Evolutionary conservation across 2,329 filamentous ascomycete genomes (phyloP), one percentile per base, ranked within the genome.

Genomic region (Ceratocystis colombiana): DNA sequence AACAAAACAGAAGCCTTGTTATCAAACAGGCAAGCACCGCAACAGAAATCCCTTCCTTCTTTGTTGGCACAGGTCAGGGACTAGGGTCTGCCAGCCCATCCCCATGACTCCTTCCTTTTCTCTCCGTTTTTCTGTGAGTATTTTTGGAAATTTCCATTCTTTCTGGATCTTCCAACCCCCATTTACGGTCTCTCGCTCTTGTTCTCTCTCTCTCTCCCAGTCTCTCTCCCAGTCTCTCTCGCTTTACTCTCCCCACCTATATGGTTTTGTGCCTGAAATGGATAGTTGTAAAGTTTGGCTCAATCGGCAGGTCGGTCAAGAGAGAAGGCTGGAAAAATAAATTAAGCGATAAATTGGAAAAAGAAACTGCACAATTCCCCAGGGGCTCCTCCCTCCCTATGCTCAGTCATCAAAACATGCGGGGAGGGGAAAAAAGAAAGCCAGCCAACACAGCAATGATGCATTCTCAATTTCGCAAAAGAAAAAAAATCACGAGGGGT

Each of bases 51-150:
- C 33, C 46, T 48, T 62, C 33, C 5, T 46, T 45, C 37, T 28
- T 62, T 62, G 33, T n/a, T 37, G 30, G 55, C 55, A 59, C 55
- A 37, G 55, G 55, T 2, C 55, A 59, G 30, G 55, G 55, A 37
- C 55, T 33, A 30, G 55, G 55, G 25, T 37, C 12, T 7, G 55
- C n/a, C 55, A 37, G 17, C 15, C 28, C 12, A 28, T 33, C 33
- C 28, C 28, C 55, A 59, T 59, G 28, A 59, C 55, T 59, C 28
- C 55, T 59, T n/a, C 55, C 28, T 28, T 15, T 22, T 25, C 28
- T 59, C 17, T 37, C 22, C 17, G 53, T 37, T 59, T 59, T n/a
- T 37, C 55, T 37, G 12, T 20, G 28, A 12, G 30, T 59, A 33
- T 59, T 59, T 59, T 59, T 59, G 55, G 28, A 59, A 17, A 17